Conservation (phyloP, 108 stramenopile species). For the Pseudonitzschia pungens region DNA sequence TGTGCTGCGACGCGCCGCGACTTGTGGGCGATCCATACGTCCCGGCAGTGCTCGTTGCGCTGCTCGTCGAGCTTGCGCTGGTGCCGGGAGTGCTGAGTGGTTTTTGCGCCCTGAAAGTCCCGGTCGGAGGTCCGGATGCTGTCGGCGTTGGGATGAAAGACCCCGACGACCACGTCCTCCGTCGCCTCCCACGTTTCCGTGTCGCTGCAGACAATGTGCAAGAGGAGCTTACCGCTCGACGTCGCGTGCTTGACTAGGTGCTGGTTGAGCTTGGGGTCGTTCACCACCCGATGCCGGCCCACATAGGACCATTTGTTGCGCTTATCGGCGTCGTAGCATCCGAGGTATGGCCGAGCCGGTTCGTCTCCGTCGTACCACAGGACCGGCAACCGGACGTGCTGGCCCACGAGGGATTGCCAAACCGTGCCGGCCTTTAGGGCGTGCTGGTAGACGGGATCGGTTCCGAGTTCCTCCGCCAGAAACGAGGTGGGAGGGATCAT, state of each 20-base stretch:
- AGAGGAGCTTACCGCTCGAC: constrained; percentile 63
- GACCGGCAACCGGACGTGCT: constrained; percentile 74
- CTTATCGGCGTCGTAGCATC: constrained; percentile 10
- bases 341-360: constrained; percentile 44
- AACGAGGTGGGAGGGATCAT: not conserved
- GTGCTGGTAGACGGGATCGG: constrained; percentile 50
- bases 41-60: constrained; percentile 52
- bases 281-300: constrained; percentile 64
- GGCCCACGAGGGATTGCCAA: constrained; percentile 78
- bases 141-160: constrained; percentile 77
- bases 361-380: constrained; percentile 58
- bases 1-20: constrained; percentile 1
- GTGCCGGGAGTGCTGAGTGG: constrained; percentile 16
- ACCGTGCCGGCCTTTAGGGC: constrained; percentile 63
- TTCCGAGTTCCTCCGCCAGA: not conserved
- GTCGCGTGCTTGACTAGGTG: constrained; percentile 47
- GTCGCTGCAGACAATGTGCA: constrained; percentile 69
- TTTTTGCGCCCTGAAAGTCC: not conserved
- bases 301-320: constrained; percentile 59
- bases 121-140: constrained; percentile 39
- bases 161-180: constrained; percentile 70
- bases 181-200: constrained; percentile 39
- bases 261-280: constrained; percentile 46
- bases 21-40: constrained; percentile 78
- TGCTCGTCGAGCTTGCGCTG: constrained; percentile 24